Conservation (phyloP, 495 filamentous ascomycete genomes). For the Polyplosphaeria fusca region DNA sequence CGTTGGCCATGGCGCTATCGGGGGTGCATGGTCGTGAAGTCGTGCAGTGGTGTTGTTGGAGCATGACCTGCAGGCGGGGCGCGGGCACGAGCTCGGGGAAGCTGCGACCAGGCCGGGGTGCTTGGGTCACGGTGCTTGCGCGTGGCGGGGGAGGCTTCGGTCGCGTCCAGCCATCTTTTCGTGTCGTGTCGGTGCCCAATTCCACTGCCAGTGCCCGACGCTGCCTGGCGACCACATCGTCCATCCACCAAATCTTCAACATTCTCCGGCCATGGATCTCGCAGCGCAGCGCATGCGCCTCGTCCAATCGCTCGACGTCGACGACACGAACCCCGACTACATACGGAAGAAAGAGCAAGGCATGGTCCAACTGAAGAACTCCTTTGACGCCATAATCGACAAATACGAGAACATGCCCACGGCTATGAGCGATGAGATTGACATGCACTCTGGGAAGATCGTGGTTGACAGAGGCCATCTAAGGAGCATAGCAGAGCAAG, state of each 20-base stretch:
- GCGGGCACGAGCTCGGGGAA: neutral
- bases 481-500: slow-evolving; percentile 30
- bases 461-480: slow-evolving; percentile 87
- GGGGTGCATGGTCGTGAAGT: neutral
- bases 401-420: slow-evolving; percentile 70
- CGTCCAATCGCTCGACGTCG: slow-evolving; percentile 21
- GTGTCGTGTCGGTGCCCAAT: neutral
- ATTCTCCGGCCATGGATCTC: slow-evolving; percentile 23
- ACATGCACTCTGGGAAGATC: slow-evolving; percentile 71
- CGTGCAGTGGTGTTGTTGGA: no score
- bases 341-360: slow-evolving; percentile 56
- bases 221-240: neutral
- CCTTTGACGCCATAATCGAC: slow-evolving; percentile 81
- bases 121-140: neutral
- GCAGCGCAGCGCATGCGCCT: slow-evolving; percentile 27
- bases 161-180: slow-evolving; percentile 11
- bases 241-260: neutral
- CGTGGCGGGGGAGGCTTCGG: neutral
- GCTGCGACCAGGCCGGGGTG: neutral
- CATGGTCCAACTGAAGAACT: slow-evolving; percentile 66
- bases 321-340: slow-evolving; percentile 33
- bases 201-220: neutral
- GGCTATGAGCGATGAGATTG: slow-evolving; percentile 65
- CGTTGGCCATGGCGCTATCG: slow-evolving; percentile 18
- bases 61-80: neutral